Evolutionary conservation across 2,329 filamentous ascomycete genomes (phyloP), one percentile per base, ranked within the genome.

Genomic region (Pseudocercospora musae): DNA sequence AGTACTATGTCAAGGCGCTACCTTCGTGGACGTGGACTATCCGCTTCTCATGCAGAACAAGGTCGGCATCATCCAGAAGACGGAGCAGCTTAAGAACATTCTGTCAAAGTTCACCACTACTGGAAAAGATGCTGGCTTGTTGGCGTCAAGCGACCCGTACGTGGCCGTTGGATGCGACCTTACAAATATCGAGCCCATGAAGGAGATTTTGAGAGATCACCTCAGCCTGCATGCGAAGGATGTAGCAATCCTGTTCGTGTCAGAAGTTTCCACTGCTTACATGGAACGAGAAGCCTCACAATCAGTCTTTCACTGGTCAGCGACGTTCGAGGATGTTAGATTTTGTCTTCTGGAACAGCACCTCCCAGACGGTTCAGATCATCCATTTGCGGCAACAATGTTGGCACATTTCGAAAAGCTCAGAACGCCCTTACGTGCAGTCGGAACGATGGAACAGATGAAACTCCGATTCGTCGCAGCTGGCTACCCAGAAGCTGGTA

Each of bases 311-410:
- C 74, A 81, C 56, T 97, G 92, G 92, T 88, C 90, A n/a, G 85
- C 86, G 59, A 85, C 79, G 10, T 80, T 96, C 55, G 83, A 86
- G 11, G 80, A 89, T 75, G 89, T 90, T 62, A 86, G 89, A 60
- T 96, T 98, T 73, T 95, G 90, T 70, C 82, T 97, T 5, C 79
- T 97, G 13, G 94, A 97, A 74, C 93, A 96, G 71, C 87, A 92
- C 66, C 82, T 96, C 3, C 93, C 93, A 0, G 88, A 91, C 64
- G 91, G 92, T 0, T 79, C 84, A 11, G 79, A 86, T 8, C 90
- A 96, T 74, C 92, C 93, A 0, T 97, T 97, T 78, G 92, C 92
- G 8, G 82, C 82, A 64, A 95, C 90, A 2, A 96, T 96, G 92
- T 80, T 96, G 62, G 82, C 82, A 37, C 91, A 96, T 75, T 96